These are phyloP conservation scores for Debaryomyces fabryi DNA, from an alignment of 1,139 yeast genomes.

Conservation along the genomic window DNA sequence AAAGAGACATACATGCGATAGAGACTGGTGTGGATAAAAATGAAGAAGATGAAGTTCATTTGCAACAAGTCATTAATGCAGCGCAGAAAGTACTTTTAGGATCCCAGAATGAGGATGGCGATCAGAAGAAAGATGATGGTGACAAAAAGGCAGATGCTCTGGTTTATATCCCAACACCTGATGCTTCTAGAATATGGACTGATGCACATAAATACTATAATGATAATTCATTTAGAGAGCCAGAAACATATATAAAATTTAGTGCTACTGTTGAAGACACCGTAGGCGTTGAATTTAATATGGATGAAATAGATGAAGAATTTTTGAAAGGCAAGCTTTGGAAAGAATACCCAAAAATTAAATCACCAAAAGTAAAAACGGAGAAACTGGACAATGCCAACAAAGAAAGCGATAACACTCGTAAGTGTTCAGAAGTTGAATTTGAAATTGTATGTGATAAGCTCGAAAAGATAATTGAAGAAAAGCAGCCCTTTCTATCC, in stretches of 20 bases:
- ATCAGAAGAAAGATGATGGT: slow-evolving; percentile 44
- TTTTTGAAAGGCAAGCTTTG: slow-evolving; percentile 53
- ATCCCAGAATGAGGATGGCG: slow-evolving; percentile 24
- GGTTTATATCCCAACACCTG: slow-evolving; percentile 95
- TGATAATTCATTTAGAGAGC: slow-evolving; percentile 64
- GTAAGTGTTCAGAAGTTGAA: slow-evolving; percentile 70
- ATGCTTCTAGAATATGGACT: slow-evolving; percentile 82
- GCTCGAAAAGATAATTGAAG: slow-evolving; percentile 72
- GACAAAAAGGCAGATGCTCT: slow-evolving; percentile 29
- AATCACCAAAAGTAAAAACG: slow-evolving; percentile 17
- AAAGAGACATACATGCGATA: slow-evolving; percentile 83
- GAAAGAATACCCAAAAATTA: slow-evolving; percentile 27
- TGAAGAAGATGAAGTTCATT: slow-evolving; percentile 96
- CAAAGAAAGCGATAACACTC: slow-evolving; percentile 20
- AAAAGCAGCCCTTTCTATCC: slow-evolving; percentile 83
- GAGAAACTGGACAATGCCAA: slow-evolving; percentile 16
- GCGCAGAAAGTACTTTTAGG: slow-evolving; percentile 62
- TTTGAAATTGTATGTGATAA: slow-evolving; percentile 79
- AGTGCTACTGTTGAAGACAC: slow-evolving; percentile 97
- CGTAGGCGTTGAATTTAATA: slow-evolving; percentile 78
- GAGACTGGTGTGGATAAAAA: slow-evolving; percentile 99
- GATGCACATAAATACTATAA: slow-evolving; percentile 75
- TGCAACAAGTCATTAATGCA: slow-evolving; percentile 86
- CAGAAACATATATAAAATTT: slow-evolving; percentile 80
- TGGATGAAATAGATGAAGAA: slow-evolving; percentile 87